These are phyloP conservation scores for Blastobotrys indianensis DNA, from an alignment of 1,139 yeast genomes.

Conservation along the genomic window DNA sequence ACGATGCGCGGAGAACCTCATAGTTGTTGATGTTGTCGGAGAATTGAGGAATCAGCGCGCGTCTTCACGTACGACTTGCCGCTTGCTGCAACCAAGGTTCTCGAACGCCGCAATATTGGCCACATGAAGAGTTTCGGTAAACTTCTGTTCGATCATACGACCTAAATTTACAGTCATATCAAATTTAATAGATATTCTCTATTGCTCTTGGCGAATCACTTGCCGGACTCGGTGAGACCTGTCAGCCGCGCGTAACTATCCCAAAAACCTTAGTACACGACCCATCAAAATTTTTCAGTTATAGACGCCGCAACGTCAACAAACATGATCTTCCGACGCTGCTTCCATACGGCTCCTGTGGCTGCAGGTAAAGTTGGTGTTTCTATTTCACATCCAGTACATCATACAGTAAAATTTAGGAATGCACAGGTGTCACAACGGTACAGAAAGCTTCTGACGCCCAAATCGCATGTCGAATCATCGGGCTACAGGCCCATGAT, in stretches of 20 bases:
- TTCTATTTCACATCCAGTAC: slow-evolving; percentile 83
- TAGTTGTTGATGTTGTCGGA: neutral
- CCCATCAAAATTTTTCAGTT: slow-evolving; percentile 1
- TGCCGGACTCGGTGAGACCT: neutral
- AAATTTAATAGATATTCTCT: too few relatives aligned
- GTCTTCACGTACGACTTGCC: neutral
- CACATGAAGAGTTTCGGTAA: too few relatives aligned
- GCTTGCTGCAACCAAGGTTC: neutral
- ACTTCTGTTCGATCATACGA: too few relatives aligned
- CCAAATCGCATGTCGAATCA: slow-evolving; percentile 46
- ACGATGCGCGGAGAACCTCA: slow-evolving; percentile 8
- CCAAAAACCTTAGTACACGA: neutral
- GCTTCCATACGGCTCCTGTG: slow-evolving; percentile 28
- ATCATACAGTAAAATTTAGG: slow-evolving; percentile 72
- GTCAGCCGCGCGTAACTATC: neutral
- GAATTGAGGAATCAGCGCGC: too few relatives aligned
- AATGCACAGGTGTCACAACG: slow-evolving; percentile 56
- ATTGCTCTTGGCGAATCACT: neutral
- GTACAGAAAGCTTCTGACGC: slow-evolving; percentile 58
- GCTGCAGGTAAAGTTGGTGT: slow-evolving; percentile 47
- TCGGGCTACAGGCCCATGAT: slow-evolving; percentile 71
- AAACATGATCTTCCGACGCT: slow-evolving; percentile 11
- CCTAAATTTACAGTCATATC: too few relatives aligned
- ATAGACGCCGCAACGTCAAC: neutral
- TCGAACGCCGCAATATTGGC: too few relatives aligned